These are phyloP conservation scores for Chalciporus chontae DNA, from an alignment of 768 basidiomycete genomes.

Conservation along the genomic window DNA sequence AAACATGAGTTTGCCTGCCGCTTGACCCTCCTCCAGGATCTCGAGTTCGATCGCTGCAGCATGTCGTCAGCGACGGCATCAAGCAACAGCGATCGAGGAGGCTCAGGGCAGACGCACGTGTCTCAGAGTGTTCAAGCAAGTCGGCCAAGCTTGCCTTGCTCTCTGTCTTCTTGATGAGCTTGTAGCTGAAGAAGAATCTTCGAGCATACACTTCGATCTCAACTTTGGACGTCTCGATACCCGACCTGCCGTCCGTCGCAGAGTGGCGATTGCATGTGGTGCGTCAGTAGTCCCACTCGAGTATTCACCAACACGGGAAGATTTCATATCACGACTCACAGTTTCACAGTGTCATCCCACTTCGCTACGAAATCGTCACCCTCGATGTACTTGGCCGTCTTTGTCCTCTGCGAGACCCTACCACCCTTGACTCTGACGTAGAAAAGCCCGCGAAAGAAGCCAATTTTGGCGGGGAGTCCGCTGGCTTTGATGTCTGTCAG, in stretches of 20 bases:
- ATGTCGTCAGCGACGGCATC: not conserved
- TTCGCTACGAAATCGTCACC: constrained; percentile 28
- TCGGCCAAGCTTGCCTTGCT: constrained; percentile 31
- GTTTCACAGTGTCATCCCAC: constrained; percentile 25
- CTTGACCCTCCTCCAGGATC: constrained; percentile 29
- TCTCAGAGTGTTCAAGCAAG: constrained; percentile 29
- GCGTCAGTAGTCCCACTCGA: not conserved
- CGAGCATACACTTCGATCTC: constrained; percentile 33
- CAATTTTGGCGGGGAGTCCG: constrained; percentile 31
- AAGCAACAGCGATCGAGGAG: not conserved
- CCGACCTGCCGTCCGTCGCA: constrained; percentile 16
- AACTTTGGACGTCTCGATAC: constrained; percentile 30
- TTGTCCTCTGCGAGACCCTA: constrained; percentile 26
- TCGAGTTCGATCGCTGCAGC: constrained; percentile 27
- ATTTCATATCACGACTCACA: constrained; percentile 16
- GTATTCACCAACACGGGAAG: not conserved
- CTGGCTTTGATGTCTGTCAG: constrained; percentile 33
- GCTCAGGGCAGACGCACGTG: constrained; percentile 16
- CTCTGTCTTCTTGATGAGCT: constrained; percentile 33
- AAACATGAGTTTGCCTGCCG: constrained; percentile 28
- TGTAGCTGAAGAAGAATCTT: constrained; percentile 31
- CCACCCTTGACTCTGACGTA: constrained; percentile 29
- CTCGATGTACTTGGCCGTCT: constrained; percentile 22
- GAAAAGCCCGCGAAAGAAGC: constrained; percentile 27
- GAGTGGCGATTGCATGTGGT: not conserved